Evolutionary conservation across 192 early-diverging fungal species (phyloP).

Genomic region (Coemansia sp.): DNA sequence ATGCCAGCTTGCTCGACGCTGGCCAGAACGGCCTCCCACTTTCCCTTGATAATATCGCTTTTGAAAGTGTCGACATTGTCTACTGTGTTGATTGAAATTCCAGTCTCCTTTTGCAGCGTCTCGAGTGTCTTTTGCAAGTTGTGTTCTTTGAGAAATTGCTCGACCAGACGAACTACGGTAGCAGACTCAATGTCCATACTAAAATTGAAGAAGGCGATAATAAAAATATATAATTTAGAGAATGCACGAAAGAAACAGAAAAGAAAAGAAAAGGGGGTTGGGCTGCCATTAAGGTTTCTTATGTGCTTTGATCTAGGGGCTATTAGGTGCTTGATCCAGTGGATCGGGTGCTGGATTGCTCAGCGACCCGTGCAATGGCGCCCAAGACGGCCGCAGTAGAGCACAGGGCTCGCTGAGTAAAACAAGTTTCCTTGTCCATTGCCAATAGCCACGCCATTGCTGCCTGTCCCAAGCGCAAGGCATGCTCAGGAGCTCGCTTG

Average conservation of each 20-base stretch:
- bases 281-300: too few species aligned
- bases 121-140: constrained; percentile 79
- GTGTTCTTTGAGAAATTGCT: constrained; percentile 93
- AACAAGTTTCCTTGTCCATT: constrained; percentile 27
- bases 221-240: neutral
- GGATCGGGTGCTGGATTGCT: constrained; percentile 10
- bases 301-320: neutral
- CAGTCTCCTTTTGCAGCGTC: constrained; percentile 82
- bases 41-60: constrained; percentile 73
- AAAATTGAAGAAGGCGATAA: neutral
- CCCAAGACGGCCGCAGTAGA: constrained; percentile 33
- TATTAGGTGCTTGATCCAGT: neutral
- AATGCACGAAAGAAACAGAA: neutral
- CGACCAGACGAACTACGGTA: constrained; percentile 86
- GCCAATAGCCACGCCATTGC: constrained; percentile 18
- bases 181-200: constrained; percentile 47
- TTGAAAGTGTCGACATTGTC: constrained; percentile 78
- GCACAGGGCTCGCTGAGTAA: constrained; percentile 25
- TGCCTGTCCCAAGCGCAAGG: neutral
- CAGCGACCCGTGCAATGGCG: constrained; percentile 29
- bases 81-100: constrained; percentile 81
- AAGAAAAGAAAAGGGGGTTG: neutral
- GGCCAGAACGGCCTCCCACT: constrained; percentile 85
- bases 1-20: constrained; percentile 71
- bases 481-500: constrained; percentile 15